phyloP scores from a whole-genome alignment of 176 grass and related monocot species.

The Bolboschoenus planiculmis region DNA sequence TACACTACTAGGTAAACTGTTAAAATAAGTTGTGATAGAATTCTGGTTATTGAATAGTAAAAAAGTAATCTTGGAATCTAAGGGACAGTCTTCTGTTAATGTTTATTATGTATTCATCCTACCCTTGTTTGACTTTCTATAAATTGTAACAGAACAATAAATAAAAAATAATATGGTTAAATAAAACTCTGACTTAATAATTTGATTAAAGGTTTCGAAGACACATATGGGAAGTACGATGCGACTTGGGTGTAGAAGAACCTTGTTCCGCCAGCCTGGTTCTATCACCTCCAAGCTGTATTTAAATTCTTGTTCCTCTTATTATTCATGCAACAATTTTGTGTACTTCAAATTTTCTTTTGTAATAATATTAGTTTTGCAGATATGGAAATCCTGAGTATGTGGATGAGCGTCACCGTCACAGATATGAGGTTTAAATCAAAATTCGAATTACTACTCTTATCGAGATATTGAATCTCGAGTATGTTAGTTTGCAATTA shows the following conservation, averaged over 20 bases:
- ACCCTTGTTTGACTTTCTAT: neutral
- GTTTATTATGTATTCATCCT: neutral
- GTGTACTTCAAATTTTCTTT: conserved; percentile 4
- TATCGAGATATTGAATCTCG: neutral
- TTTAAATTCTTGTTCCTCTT: neutral
- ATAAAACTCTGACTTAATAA: neutral
- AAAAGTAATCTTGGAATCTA: neutral
- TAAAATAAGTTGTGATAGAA: neutral
- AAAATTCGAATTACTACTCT: conserved; percentile 17
- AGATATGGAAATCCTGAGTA: conserved; percentile 61
- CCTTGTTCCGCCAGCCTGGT: conserved; percentile 50
- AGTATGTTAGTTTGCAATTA: neutral
- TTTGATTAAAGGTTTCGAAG: conserved; percentile 60
- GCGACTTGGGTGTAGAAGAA: conserved; percentile 79
- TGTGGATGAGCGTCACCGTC: conserved; percentile 94
- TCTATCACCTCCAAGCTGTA: conserved; percentile 88
- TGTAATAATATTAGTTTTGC: conserved; percentile 28
- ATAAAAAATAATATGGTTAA: neutral
- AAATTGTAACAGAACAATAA: neutral
- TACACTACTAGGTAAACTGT: neutral
- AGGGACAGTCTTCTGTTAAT: neutral
- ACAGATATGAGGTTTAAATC: conserved; percentile 82
- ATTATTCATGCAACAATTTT: neutral
- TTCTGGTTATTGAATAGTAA: neutral
- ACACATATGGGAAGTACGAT: conserved; percentile 98